Evolutionary conservation across 2,329 filamentous ascomycete species (phyloP).

Genomic region (Tolypocladium guangdongense): DNA sequence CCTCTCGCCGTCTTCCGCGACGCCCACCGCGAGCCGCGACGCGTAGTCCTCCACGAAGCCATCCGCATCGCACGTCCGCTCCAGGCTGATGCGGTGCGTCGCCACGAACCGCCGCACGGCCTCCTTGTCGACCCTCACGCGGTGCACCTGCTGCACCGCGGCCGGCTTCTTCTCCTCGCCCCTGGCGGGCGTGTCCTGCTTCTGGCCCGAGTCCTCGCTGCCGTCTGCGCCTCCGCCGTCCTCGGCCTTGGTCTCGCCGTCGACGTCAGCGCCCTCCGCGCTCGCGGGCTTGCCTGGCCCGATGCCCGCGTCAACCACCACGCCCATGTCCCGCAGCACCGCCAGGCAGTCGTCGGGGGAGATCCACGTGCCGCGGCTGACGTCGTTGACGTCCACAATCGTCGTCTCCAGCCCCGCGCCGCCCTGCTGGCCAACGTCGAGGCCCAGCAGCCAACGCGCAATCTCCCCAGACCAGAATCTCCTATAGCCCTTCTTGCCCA

Average conservation of each 20-base stretch:
- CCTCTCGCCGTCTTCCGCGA: constrained; percentile 20
- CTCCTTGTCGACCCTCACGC: constrained; percentile 42
- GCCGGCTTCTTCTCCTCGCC: constrained; percentile 15
- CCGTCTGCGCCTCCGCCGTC: constrained; percentile 2
- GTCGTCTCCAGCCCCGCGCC: constrained; percentile 23
- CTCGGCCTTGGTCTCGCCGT: constrained; percentile 5
- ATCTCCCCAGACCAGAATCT: constrained; percentile 83
- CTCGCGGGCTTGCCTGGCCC: constrained; percentile 26
- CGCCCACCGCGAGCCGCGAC: constrained; percentile 26
- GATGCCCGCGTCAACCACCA: constrained; percentile 49
- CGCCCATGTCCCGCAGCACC: constrained; percentile 69
- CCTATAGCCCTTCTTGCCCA: constrained; percentile 72
- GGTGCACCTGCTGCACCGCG: constrained; percentile 21
- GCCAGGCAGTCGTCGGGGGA: constrained; percentile 70
- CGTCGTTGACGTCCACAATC: constrained; percentile 56
- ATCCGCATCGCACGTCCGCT: constrained; percentile 57
- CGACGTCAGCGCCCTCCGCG: constrained; percentile 11
- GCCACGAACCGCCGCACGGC: constrained; percentile 57
- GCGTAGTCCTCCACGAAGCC: constrained; percentile 65
- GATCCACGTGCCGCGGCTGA: constrained; percentile 74
- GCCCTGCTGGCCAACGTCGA: constrained; percentile 23
- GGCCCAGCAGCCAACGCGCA: constrained; percentile 51
- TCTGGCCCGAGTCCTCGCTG: constrained; percentile 8
- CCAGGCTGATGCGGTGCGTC: constrained; percentile 49
- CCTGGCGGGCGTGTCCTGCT: constrained; percentile 4